A percentile compares a stretch with the other conserved stretches of the same genome.
Evolutionary conservation across 768 basidiomycete species (phyloP).

Genomic region (Termitomyces sp.): DNA sequence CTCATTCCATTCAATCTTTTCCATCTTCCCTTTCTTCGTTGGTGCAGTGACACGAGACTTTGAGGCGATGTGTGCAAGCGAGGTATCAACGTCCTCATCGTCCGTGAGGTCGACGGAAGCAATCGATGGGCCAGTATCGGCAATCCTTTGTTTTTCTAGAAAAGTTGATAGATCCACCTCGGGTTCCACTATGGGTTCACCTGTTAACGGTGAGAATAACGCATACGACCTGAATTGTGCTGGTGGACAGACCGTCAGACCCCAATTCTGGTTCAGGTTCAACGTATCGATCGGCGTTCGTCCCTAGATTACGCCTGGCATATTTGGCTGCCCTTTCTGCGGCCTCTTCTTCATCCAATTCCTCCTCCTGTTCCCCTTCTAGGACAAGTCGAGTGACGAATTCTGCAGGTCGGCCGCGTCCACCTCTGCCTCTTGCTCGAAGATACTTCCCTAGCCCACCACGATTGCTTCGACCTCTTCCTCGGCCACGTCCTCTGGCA

Average conservation of each 20-base stretch:
- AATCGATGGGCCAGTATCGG: slow-evolving; percentile 29
- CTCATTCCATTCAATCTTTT: slow-evolving; percentile 66
- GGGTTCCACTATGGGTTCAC: slow-evolving; percentile 64
- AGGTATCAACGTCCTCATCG: slow-evolving; percentile 58
- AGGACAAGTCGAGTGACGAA: slow-evolving; percentile 32
- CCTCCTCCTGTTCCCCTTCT: slow-evolving; percentile 40
- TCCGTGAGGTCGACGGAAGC: slow-evolving; percentile 23
- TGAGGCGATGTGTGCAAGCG: slow-evolving; percentile 49
- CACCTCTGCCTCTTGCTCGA: slow-evolving; percentile 20
- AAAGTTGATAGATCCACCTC: slow-evolving; percentile 71
- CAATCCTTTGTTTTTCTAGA: slow-evolving; percentile 56
- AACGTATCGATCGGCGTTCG: slow-evolving; percentile 72
- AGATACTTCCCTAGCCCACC: slow-evolving; percentile 15
- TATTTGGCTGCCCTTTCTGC: slow-evolving; percentile 49
- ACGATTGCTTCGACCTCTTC: slow-evolving; percentile 14
- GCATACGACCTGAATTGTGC: not conserved
- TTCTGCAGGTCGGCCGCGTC: slow-evolving; percentile 38
- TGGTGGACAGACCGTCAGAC: slow-evolving; percentile 54
- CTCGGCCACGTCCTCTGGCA: slow-evolving; percentile 9
- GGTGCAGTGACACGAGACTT: slow-evolving; percentile 15
- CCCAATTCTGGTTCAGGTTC: slow-evolving; percentile 68
- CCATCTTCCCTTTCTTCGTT: slow-evolving; percentile 59
- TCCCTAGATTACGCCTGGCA: slow-evolving; percentile 52
- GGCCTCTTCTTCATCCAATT: slow-evolving; percentile 46
- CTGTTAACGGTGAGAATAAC: slow-evolving; percentile 25